These are phyloP conservation scores for Lactarius hengduanensis DNA, from an alignment of 768 basidiomycete genomes.

Conservation along the genomic window DNA sequence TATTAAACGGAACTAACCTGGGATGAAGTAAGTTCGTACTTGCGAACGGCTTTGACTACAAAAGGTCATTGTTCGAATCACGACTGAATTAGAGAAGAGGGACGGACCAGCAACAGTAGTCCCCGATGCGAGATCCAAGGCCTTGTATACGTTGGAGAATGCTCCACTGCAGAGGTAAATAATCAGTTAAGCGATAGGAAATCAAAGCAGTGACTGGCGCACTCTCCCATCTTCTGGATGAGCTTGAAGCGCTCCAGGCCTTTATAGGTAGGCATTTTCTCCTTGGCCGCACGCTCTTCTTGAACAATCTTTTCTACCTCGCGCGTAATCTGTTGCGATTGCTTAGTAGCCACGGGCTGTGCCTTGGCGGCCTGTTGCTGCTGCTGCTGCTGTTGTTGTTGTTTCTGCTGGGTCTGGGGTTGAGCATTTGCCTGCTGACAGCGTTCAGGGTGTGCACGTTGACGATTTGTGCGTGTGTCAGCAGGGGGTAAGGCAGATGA, in stretches of 20 bases:
- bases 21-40: conserved; percentile 84
- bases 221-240: conserved; percentile 92
- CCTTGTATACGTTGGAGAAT: conserved; percentile 99
- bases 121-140: conserved; percentile 69
- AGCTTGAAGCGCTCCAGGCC: conserved; percentile 81
- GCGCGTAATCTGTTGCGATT: conserved; percentile 38
- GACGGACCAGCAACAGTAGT: conserved; percentile 79
- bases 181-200: conserved; percentile 26
- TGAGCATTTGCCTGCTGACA: conserved; percentile 38
- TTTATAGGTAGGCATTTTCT: conserved; percentile 80
- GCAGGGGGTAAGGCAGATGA: conserved; percentile 18
- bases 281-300: conserved; percentile 70
- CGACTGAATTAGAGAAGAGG: conserved; percentile 25
- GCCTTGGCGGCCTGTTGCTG: conserved; percentile 21
- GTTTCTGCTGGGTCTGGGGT: conserved; percentile 31
- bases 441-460: conserved; percentile 32
- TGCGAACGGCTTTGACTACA: conserved; percentile 90
- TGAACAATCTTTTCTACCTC: conserved; percentile 67
- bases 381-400: conserved; percentile 38
- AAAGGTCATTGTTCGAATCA: conserved; percentile 15
- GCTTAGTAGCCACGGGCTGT: conserved; percentile 18
- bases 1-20: conserved; percentile 64
- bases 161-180: conserved; percentile 62
- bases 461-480: conserved; percentile 22
- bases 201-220: conserved; percentile 38